Base-by-base conservation (phyloP, 2,329 filamentous ascomycete genomes). In the Bipolaris victoriae region DNA sequence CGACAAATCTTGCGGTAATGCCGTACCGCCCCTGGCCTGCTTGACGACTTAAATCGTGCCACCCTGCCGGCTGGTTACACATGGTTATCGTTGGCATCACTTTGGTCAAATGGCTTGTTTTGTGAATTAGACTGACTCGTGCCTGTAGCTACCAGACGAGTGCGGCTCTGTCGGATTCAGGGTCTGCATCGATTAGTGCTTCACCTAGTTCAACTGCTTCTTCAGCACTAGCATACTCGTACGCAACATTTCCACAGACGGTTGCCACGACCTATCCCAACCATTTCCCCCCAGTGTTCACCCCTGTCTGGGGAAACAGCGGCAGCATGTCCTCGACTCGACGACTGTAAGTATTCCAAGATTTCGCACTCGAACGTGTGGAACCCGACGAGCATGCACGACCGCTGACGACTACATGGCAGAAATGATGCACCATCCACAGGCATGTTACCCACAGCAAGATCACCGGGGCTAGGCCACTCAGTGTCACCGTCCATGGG, bases 131-230 rank as follows among this genome's bases (percentile, higher is more conserved):
- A 70, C 74, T 77, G 68, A 76, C 69, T 68, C 52, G 54, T 55
- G 67, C 63, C 65, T 68, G 71, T 75, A 85, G 83, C 71, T 86
- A 83, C 72, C 78, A 81, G 60, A 67, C 79, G 61, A 77, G 77
- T 58, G 74, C 80, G 69, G 78, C 80, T 64, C 79, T 84, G 66
- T 80, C 84, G 58, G 83, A 86, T 75, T 83, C 84, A 59, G 83
- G 81, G 55, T 82, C 80, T 55, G 83, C 83, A 68, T 84, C 81
- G 63, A 80, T 79, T 67, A 82, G 81, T 62, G 80, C 80, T 65
- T 82, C 80, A 66, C 80, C 81, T 57, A 80, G 79, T 64, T 83
- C 82, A 62, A 80, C 79, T 67, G 76, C 79, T 57, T 83, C 81
- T 29, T 80, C 80, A 46, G 76, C 70, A 26, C 56, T 80, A 63